Base-by-base conservation (phyloP, 345 rosid species). In the Trapa bicornis region DNA sequence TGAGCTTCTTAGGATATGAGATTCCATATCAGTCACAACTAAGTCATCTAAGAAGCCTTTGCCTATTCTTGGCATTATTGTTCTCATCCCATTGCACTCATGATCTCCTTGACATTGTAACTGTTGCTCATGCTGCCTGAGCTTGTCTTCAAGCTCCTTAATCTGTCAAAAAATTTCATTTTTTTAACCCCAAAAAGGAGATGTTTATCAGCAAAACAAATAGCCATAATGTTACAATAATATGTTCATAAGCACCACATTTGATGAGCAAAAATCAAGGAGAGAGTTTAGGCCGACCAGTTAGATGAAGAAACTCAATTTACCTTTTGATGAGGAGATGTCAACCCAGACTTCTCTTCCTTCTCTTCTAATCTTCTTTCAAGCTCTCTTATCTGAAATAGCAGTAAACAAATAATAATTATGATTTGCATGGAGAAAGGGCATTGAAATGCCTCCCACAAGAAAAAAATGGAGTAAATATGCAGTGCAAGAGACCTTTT, bases 121-220 rank as follows among this genome's bases (percentile, higher is more conserved):
- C 68, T 80, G 85, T 11, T 77, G 78, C 66, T 90, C 94, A 76
- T 82, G 91, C 79, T 88, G 88, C 78, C 74, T 83, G 71, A 93
- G 62, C 80, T 83, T 89, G 58, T 77, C 81, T 77, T 92, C 91
- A 29, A 87, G 92, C 76, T 82, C 96, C 79, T 86, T 89, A 54
- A 89, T 83, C 98, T 92, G 87, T 57, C 70, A 72, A 15, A 36
- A 14, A 32, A 15, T 15, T 50, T 32, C 10, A 10, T 6, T 6
- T 3, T 45, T 7, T 45, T 45, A 6, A 45, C 11, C 11, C 48
- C 11, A 45, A 10, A 45, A 45, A 3, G 48, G 48, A 45, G 48
- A 45, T 45, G 1, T 48, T 48, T 48, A 48, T 4, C 56, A 17
- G 17, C 22, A 15, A 50, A 16, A 48, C 1, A 48, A 13, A 48